Conservation (phyloP, 192 early-diverging fungal species). For the Coemansia sp. region DNA sequence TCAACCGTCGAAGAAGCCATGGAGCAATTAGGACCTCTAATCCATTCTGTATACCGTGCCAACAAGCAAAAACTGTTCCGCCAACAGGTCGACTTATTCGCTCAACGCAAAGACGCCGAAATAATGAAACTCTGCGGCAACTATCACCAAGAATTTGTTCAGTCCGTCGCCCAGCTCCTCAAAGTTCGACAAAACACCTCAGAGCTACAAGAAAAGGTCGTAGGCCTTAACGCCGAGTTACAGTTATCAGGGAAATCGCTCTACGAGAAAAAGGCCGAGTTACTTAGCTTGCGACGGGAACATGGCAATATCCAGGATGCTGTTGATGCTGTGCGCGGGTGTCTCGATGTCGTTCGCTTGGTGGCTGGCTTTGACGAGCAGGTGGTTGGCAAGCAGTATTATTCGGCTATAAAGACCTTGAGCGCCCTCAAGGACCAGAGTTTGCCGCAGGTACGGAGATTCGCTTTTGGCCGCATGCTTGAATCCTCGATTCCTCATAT, state of each 20-base stretch:
- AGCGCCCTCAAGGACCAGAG: conserved; percentile 80
- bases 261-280: conserved; percentile 75
- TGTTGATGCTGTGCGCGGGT: conserved; percentile 75
- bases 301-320: conserved; percentile 89
- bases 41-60: conserved; percentile 87
- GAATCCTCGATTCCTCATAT: conserved; percentile 88
- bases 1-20: conserved; percentile 65
- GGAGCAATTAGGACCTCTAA: conserved; percentile 82
- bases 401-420: conserved; percentile 89
- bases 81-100: conserved; percentile 83
- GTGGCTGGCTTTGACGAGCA: conserved; percentile 81
- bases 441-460: conserved; percentile 74
- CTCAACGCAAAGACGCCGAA: conserved; percentile 88
- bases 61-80: conserved; percentile 85
- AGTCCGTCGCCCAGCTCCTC: conserved; percentile 93
- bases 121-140: conserved; percentile 97
- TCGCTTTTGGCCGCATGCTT: conserved; percentile 84
- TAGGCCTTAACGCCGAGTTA: conserved; percentile 82
- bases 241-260: conserved; percentile 80
- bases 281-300: conserved; percentile 73
- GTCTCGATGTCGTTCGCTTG: conserved; percentile 87
- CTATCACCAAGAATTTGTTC: conserved; percentile 85
- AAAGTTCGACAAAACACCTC: conserved; percentile 91
- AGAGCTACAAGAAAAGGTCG: conserved; percentile 82
- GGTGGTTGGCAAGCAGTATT: conserved; percentile 84